Conservation (phyloP, 768 basidiomycete species). For the Naematelia aurantialba region DNA sequence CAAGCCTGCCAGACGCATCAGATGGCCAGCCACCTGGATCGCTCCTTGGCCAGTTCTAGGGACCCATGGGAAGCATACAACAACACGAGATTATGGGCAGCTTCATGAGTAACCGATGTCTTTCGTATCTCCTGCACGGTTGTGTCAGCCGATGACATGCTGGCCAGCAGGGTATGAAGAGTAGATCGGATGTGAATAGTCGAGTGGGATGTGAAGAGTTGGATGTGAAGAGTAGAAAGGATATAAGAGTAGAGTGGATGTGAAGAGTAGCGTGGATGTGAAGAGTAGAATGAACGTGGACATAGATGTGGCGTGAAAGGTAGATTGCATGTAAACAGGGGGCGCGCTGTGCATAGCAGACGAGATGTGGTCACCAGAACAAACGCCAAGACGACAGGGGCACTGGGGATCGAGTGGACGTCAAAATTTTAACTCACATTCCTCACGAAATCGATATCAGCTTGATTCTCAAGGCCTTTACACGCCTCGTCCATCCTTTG, state of each 20-base stretch:
- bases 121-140: constrained; percentile 51
- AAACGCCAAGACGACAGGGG: constrained; percentile 46
- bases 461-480: background rate
- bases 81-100: constrained; percentile 81
- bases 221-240: too few species aligned
- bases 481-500: constrained; percentile 43
- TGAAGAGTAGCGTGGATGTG: background rate
- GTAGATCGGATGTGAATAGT: too few species aligned
- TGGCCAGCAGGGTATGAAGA: background rate
- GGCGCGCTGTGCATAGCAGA: too few species aligned
- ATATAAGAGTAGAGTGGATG: background rate
- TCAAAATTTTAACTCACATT: background rate
- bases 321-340: too few species aligned
- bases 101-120: constrained; percentile 63
- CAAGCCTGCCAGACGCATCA: constrained; percentile 17
- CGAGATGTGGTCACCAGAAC: background rate
- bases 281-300: background rate
- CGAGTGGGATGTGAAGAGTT: too few species aligned
- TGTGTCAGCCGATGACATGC: constrained; percentile 1
- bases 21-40: constrained; percentile 81
- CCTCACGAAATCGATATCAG: background rate
- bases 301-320: too few species aligned
- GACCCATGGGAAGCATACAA: constrained; percentile 79
- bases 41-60: constrained; percentile 62
- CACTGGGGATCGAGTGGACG: constrained; percentile 26